Evolutionary conservation across 768 basidiomycete species (phyloP), one percentile per base, ranked within the genome.

Genomic region (Agaricus blazei): DNA sequence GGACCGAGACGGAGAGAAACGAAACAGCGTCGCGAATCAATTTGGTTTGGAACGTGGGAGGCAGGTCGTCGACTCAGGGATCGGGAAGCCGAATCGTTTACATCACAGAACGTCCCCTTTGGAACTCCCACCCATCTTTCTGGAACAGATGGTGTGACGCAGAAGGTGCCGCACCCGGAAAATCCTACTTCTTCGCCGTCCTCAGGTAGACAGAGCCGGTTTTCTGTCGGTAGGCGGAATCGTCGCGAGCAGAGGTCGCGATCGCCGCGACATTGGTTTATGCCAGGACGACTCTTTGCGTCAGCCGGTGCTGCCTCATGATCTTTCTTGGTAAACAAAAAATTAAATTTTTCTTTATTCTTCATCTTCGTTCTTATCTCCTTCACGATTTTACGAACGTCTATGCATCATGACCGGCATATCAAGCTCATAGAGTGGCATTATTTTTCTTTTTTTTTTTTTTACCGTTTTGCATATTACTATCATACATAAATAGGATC

Each of bases 181-280:
- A 62, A 59, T 43, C 56, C 34, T 34, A 3, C 46, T 29, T 53
- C 54, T 26, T 50, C 54, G 14, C 50, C 57, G 29, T 51, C 56
- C 38, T 58, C 62, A 46, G 38, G 48, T 50, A 60, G 65, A 61
- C 60, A 65, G 68, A 60, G 65, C 63, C 44, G 66, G 66, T 48
- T 64, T 64, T 38, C 71, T 9, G 54, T 56, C 51, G 54, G 50
- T 42, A 48, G 57, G 31, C 50, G 51, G 23, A 52, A 14, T 40
- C 51, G 49, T 29, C 51, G 58, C 48, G 42, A 56, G 44, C 51
- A 45, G 34, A 44, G 59, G 41, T 53, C 68, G 62, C 69, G 70
- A 38, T 67, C 77, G 55, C 71, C 74, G 62, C 74, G 77, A 37
- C 70, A 74, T 60, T 83, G 82, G 82, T 82, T 82, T 65, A 75